Evolutionary conservation across 768 basidiomycete genomes (phyloP).

Genomic region (Lentinula detonsa): DNA sequence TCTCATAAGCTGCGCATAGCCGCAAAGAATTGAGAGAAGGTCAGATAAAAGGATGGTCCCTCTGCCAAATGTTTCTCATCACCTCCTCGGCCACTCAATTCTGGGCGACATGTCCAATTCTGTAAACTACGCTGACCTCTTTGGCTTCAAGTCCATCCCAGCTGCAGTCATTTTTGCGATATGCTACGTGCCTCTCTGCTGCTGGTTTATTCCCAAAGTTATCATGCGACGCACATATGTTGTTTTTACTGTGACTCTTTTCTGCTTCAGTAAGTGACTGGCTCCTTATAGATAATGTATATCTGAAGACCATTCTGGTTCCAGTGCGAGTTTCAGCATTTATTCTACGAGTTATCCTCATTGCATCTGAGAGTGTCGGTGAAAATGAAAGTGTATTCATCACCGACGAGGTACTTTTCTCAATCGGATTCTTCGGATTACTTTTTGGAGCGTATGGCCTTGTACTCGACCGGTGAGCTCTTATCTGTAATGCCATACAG

Average conservation of each 20-base stretch:
- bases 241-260: constrained; percentile 19
- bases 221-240: constrained; percentile 17
- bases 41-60: neutral
- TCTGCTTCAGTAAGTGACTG: constrained; percentile 19
- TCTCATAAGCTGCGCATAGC: neutral
- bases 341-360: constrained; percentile 30
- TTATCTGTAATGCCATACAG: neutral
- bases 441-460: constrained; percentile 35
- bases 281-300: neutral
- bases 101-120: neutral
- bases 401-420: constrained; percentile 30
- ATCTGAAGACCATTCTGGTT: neutral
- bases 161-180: constrained; percentile 20
- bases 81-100: neutral
- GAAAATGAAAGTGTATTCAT: constrained; percentile 27
- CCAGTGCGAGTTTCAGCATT: constrained; percentile 37
- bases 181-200: constrained; percentile 18
- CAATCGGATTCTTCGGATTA: constrained; percentile 38
- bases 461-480: constrained; percentile 33
- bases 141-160: constrained; percentile 15
- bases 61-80: neutral
- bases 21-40: neutral
- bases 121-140: constrained; percentile 12
- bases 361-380: constrained; percentile 23
- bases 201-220: constrained; percentile 15